Evolutionary conservation across 2,329 filamentous ascomycete species (phyloP), one percentile per base, ranked within the genome.

Genomic region (Nectriaceae sp.): DNA sequence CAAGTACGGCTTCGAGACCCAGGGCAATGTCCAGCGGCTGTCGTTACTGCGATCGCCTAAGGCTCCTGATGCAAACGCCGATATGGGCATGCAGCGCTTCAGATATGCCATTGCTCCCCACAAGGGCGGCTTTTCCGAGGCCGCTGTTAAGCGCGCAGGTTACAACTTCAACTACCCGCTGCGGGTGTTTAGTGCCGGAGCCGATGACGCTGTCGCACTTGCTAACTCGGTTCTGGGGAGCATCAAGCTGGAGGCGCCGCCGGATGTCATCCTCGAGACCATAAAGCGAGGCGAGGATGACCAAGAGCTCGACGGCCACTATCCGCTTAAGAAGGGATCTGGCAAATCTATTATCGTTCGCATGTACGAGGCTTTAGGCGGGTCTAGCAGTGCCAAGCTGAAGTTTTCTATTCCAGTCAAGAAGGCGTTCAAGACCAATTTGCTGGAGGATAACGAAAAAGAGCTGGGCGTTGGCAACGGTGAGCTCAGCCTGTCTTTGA

Each of bases 1-100:
- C 62, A 88, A 87, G 59, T 88, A 87, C 59, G 85, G 85, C 15
- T 88, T 88, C 61, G 84, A 85, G 3, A 85, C 83, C 3, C 76
- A 74, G 16, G 85, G 85, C 21, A 85, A 80, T 59, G 65, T 86
- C n/a, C 26, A 31, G 26, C 26, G 26, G 26, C 15, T 31, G 15
- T 31, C 26, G 15, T 15, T 31, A 15, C 74, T 88, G 8, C 78
- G 85, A 10, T 79, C 84, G 1, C 79, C 85, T 13, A 88, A 88
- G 59, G 85, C 85, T 0, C 85, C 85, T 1, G 85, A 88, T 60
- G 8, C 15, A 15, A 31, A 31, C 26, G 26, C 26, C 26, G 26
- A 31, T 31, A 49, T 88, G 85, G 71, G 85, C 83, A 8, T 31
- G 26, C 26, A 31, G 26, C 26, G 26, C 15, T 31, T 31, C 26